A percentile compares a stretch with the other conserved stretches of the same genome.
These are phyloP conservation scores for Phytophthora sansomeana DNA, from an alignment of 352 stramenopile genomes.

Conservation along the genomic window DNA sequence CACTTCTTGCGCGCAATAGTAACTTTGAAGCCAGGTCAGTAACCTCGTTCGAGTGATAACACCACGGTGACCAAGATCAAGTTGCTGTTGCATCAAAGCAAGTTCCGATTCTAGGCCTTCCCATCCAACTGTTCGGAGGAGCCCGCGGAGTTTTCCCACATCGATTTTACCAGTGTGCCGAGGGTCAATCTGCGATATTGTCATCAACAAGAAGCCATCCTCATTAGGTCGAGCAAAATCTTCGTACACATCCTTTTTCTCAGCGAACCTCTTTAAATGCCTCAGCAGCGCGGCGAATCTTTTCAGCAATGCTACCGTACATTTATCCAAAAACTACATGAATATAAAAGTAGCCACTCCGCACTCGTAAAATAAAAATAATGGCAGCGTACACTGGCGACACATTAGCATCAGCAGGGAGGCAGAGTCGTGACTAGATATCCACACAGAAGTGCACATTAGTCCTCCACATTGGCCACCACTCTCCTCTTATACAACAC, in stretches of 20 bases:
- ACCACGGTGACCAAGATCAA: conserved; percentile 54
- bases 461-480: neutral
- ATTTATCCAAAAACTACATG: neutral
- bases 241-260: neutral
- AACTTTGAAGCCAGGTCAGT: conserved; percentile 49
- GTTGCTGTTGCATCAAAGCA: conserved; percentile 55
- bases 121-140: conserved; percentile 71
- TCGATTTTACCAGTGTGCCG: conserved; percentile 53
- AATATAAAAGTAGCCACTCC: neutral
- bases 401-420: conserved; percentile 24
- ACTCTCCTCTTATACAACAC: neutral
- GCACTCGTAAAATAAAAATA: neutral
- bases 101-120: conserved; percentile 51
- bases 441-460: neutral
- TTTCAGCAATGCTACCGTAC: conserved; percentile 48
- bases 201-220: neutral
- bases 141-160: conserved; percentile 42
- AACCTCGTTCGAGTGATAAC: conserved; percentile 52
- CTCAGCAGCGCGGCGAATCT: conserved; percentile 62
- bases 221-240: neutral
- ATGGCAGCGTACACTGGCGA: conserved; percentile 27
- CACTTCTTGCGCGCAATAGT: conserved; percentile 44
- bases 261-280: conserved; percentile 48
- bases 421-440: conserved; percentile 30
- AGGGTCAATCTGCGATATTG: conserved; percentile 47